Evolutionary conservation across 2,329 filamentous ascomycete genomes (phyloP), one percentile per base, ranked within the genome.

Genomic region (Verticillium alfalfae): DNA sequence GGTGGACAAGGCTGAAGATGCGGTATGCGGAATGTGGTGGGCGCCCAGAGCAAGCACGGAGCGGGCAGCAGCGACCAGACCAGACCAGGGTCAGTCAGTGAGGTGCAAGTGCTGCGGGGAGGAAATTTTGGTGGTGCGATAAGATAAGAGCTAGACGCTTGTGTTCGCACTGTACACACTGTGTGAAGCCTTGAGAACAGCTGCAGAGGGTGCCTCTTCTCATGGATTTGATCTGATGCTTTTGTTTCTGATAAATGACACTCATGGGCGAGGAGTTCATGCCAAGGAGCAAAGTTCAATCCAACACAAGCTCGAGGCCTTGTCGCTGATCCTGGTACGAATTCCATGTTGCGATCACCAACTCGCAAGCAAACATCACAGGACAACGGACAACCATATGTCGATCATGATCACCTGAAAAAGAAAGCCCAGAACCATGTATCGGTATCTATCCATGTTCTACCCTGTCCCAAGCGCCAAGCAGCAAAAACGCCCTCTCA

Each of bases 1-100:
- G 8, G 52, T 31, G 2, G 59, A 56, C 63, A 52, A 64, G 63
- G 61, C 63, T 64, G 63, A 64, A 63, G 63, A 64, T 52, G 45
- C 45, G 45, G 45, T 52, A 52, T 52, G 36, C 36, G 39, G 15
- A 15, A 16, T 39, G 39, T 13, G 45, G 61, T 61, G 61, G 61
- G 59, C 61, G 38, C 54, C 63, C n/a, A 61, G 31, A 63, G 63
- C 57, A 57, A 56, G 49, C 58, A 39, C n/a, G 61, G 31, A 63
- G 63, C 59, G 59, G 58, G 49, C 61, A 38, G 54, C 61, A 36
- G 45, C 62, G 22, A 22, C 22, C 22, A 22, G 22, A 22, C 22
- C 9, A 52, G 8, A 9, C 45, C 45, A 52, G 45, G 45, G 45
- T 18, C 45, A 26, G 45, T 16, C 4, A 31, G 26, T 31, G 26